Evolutionary conservation across 1,139 yeast genomes (phyloP), one percentile per base, ranked within the genome.

Genomic region (Fermentozyma sake): DNA sequence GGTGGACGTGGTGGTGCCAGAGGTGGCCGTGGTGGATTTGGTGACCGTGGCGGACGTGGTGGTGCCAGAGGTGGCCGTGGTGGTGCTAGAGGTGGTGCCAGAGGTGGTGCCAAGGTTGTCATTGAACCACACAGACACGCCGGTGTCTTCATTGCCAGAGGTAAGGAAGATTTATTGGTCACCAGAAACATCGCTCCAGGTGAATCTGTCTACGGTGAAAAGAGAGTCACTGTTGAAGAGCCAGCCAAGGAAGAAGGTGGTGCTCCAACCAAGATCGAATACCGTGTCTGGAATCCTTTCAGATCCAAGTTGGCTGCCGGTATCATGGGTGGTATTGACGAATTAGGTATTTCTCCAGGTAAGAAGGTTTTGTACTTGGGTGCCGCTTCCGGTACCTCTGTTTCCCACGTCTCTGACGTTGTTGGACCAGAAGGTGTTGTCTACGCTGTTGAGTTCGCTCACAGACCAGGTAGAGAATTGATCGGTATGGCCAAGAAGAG

Each of bases 201-300:
- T 63, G 97, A 89, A 63, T 79, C 95, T 32, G 95, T 87, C 32
- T 91, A 91, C 68, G 96, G 97, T 53, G 98, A 91, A 72, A 91
- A 91, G 79, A 79, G 98, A 72, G 74, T 91, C 41, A 68, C 94
- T 32, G 76, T 91, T 38, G 98, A 93, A 59, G 96, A 84, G 58
- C 94, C 96, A 46, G 74, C 87, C 34, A 76, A 70, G 53, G 94
- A 80, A 55, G 95, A 83, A 54, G 82, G 82, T 54, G 82, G 71
- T 33, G 93, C 95, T 44, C 82, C 96, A 43, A 87, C 96, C 56
- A 91, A 91, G 75, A 75, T 79, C 39, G 98, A 91, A 71, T 91
- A 91, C 79, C 89, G 98, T 77, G 98, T 91, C 45, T 91, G 99
- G 99, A 91, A 91, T 68, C 98, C 98, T 43, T 91, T 91, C 82